Evolutionary conservation across 2,329 filamentous ascomycete species (phyloP).

Genomic region (Neocatenulostroma microsporum): DNA sequence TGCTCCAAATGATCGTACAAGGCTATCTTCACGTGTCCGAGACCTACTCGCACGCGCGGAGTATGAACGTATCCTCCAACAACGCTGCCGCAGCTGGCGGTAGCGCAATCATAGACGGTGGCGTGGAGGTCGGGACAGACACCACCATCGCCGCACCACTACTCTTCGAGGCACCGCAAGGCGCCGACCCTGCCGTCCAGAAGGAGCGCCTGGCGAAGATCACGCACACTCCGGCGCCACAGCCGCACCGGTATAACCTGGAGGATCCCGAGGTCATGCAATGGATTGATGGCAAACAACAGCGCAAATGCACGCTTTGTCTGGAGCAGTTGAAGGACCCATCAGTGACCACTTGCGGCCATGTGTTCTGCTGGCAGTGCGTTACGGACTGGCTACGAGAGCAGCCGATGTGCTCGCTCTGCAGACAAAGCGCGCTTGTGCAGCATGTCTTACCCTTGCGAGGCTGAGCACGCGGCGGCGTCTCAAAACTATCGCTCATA

Average conservation of each 20-base stretch:
- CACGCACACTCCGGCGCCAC: slow-evolving; percentile 34
- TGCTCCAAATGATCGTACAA: slow-evolving; percentile 81
- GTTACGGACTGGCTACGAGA: slow-evolving; percentile 92
- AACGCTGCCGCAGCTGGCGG: slow-evolving; percentile 22
- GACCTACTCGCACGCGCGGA: slow-evolving; percentile 35
- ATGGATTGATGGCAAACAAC: slow-evolving; percentile 72
- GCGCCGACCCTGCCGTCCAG: slow-evolving; percentile 26
- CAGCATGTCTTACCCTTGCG: slow-evolving; percentile 81
- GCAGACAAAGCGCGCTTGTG: slow-evolving; percentile 70
- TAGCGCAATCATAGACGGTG: slow-evolving; percentile 40
- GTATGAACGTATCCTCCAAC: slow-evolving; percentile 24
- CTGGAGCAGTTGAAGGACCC: slow-evolving; percentile 87
- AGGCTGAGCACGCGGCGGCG: too few relatives aligned
- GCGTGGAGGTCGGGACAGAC: slow-evolving; percentile 56
- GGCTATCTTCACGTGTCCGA: slow-evolving; percentile 70
- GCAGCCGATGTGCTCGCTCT: slow-evolving; percentile 93
- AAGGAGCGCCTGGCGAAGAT: slow-evolving; percentile 24
- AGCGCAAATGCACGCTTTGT: slow-evolving; percentile 89
- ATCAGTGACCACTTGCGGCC: slow-evolving; percentile 83
- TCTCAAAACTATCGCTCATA: too few relatives aligned
- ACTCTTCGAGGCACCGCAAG: slow-evolving; percentile 44
- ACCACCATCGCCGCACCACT: slow-evolving; percentile 52
- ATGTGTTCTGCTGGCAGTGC: slow-evolving; percentile 96
- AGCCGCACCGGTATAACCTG: slow-evolving; percentile 59
- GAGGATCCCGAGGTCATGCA: slow-evolving; percentile 59